phyloP scores from a whole-genome alignment of 306 rosid species.

The Chamaecrista fasciculata region DNA sequence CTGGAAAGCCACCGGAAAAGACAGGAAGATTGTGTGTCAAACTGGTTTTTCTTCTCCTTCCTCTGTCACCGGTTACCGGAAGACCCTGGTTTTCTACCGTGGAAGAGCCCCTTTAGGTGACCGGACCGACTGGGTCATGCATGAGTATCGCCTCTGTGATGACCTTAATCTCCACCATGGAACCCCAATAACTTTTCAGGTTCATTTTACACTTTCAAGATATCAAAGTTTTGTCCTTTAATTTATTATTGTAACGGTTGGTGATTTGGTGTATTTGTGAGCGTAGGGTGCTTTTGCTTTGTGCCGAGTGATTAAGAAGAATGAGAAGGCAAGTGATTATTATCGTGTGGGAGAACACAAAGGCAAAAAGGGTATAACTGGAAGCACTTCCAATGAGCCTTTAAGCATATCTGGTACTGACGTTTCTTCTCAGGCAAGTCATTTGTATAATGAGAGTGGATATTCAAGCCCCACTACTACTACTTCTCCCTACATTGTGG shows the following conservation, averaged over 20 bases:
- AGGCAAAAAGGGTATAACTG: constrained; percentile 39
- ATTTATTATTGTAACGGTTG: too few relatives aligned
- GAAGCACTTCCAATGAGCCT: constrained; percentile 38
- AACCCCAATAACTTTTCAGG: constrained; percentile 59
- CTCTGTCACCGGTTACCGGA: constrained; percentile 62
- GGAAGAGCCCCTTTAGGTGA: constrained; percentile 92
- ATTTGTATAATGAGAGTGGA: constrained; percentile 46
- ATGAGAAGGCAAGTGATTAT: constrained; percentile 51
- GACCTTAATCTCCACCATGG: constrained; percentile 60
- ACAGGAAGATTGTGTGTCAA: constrained; percentile 66
- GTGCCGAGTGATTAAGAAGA: constrained; percentile 80
- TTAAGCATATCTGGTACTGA: constrained; percentile 42
- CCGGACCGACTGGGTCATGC: constrained; percentile 89
- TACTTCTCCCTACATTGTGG: constrained; percentile 42
- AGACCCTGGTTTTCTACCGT: constrained; percentile 83
- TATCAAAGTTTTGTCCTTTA: too few relatives aligned
- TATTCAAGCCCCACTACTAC: constrained; percentile 40
- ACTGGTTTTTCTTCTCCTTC: constrained; percentile 46
- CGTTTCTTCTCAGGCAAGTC: constrained; percentile 42
- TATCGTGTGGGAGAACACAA: constrained; percentile 46
- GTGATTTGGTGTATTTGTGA: constrained; percentile 17
- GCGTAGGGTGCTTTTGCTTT: constrained; percentile 73
- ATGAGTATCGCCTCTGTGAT: constrained; percentile 79
- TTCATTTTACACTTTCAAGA: constrained; percentile 28
- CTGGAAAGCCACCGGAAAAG: constrained; percentile 99